phyloP scores from a whole-genome alignment of 768 basidiomycete species.

The Mycena latifolia region DNA sequence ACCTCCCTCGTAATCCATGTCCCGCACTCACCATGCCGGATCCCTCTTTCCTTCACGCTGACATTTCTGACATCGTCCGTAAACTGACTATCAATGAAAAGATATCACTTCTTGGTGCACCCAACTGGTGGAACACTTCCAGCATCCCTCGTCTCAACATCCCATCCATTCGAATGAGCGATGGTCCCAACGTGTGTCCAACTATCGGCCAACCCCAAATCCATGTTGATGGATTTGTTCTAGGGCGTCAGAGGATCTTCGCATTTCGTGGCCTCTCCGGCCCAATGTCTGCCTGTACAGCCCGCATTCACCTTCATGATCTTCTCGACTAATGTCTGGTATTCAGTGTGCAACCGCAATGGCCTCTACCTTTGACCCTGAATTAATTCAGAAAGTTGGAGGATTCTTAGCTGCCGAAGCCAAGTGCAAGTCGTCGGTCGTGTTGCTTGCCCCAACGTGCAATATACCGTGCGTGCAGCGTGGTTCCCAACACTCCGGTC shows the following conservation, averaged over 20 bases:
- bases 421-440: slow-evolving; percentile 72
- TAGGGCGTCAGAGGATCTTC: slow-evolving; percentile 78
- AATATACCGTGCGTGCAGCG: slow-evolving; percentile 55
- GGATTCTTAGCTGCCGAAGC: slow-evolving; percentile 73
- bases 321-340: background rate
- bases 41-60: slow-evolving; percentile 65
- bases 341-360: slow-evolving; percentile 75
- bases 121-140: slow-evolving; percentile 78
- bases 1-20: too few relatives aligned
- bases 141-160: slow-evolving; percentile 67
- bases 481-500: too few relatives aligned
- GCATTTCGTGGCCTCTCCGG: slow-evolving; percentile 73
- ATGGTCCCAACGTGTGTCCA: slow-evolving; percentile 71
- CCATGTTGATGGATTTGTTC: background rate
- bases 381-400: slow-evolving; percentile 67
- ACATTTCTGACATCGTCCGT: slow-evolving; percentile 63
- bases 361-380: slow-evolving; percentile 76
- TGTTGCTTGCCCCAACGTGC: slow-evolving; percentile 80
- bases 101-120: slow-evolving; percentile 70
- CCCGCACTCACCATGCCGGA: slow-evolving; percentile 39
- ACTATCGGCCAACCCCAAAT: slow-evolving; percentile 9
- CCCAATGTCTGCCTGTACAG: slow-evolving; percentile 73
- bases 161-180: slow-evolving; percentile 78
- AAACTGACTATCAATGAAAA: slow-evolving; percentile 73
- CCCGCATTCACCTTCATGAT: slow-evolving; percentile 29